These are phyloP conservation scores for Macaranga tanarius DNA, from an alignment of 441 rosid species.

Conservation along the genomic window DNA sequence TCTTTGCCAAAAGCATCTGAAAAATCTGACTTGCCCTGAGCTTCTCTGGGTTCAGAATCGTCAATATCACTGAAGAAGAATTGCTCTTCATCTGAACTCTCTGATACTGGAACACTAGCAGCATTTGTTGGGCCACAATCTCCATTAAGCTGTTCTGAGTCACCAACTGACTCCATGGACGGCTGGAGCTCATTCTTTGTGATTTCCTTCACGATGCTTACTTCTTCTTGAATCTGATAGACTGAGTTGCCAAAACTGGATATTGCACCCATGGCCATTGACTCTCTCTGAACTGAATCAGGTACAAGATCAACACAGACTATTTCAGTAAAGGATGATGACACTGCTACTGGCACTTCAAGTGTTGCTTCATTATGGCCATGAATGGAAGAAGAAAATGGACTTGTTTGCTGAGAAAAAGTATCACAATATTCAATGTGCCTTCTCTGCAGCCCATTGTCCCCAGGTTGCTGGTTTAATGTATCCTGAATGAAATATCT, in stretches of 20 bases:
- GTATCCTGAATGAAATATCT: slow-evolving; percentile 46
- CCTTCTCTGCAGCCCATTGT: slow-evolving; percentile 31
- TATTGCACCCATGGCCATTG: slow-evolving; percentile 26
- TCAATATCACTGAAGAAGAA: slow-evolving; percentile 72
- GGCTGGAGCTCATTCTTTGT: slow-evolving; percentile 29
- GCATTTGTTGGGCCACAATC: slow-evolving; percentile 29
- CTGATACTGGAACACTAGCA: slow-evolving; percentile 31
- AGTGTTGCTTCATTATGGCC: slow-evolving; percentile 24
- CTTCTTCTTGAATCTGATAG: slow-evolving; percentile 33
- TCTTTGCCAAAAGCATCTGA: slow-evolving; percentile 31
- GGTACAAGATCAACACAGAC: slow-evolving; percentile 23
- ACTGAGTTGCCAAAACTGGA: slow-evolving; percentile 29
- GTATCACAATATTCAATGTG: slow-evolving; percentile 7
- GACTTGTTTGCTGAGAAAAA: slow-evolving; percentile 24
- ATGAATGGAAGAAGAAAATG: slow-evolving; percentile 15
- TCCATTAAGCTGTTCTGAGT: slow-evolving; percentile 27
- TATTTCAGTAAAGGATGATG: slow-evolving; percentile 21
- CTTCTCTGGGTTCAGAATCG: slow-evolving; percentile 35
- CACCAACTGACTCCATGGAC: slow-evolving; percentile 27
- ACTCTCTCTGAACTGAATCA: slow-evolving; percentile 34
- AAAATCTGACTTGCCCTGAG: slow-evolving; percentile 26
- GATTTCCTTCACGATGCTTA: slow-evolving; percentile 1
- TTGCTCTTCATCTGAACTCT: slow-evolving; percentile 68
- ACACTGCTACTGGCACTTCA: slow-evolving; percentile 17
- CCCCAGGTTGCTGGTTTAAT: slow-evolving; percentile 29